Base-by-base conservation (phyloP, 1,139 yeast species). In the Saccharomycopsis hybrid region DNA sequence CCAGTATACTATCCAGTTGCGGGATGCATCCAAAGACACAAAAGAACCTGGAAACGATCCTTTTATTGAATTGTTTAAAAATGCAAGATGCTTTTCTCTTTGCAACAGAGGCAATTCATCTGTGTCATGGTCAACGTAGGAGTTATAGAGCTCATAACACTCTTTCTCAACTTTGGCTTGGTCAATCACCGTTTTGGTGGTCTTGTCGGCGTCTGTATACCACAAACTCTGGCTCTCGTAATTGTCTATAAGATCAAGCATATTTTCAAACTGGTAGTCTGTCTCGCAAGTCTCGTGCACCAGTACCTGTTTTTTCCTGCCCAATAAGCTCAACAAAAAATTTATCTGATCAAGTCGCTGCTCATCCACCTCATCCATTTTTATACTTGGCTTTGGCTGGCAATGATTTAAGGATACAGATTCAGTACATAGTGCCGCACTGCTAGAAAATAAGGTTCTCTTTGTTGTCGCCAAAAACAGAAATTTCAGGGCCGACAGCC, bases 1-100 rank as follows among this genome's bases (percentile, higher is more conserved):
- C 98, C 98, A 92, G 64, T 86, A 90, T 2, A 85, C 56, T 64
- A 92, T 68, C 98, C 98, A 94, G 0, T 96, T 82, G 55, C 85
- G 90, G 28, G 95, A 85, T 0, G 97, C 92, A 65, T 92, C 97
- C 44, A 87, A 69, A 0, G 70, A 67, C 46, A 68, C 65, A 65
- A 72, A 76, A 43, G 66, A 60, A 2, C 64, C 58, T 0, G 89
- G 85, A 31, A 85, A 71, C 31, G 73, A 70, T 31, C 63, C 65
- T 25, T 54, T 57, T 28, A 85, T 65, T 43, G 72, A 70, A 29
- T 62, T 56, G 24, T 65, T 60, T 11, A 74, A 59, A 57, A 70
- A 82, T 49, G 56, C 57, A 27, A 58, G 51, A 56, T 78, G 83
- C 3, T 58, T 62, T 2, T 60, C 60, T 32, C 62, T 60, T 11